Evolutionary conservation across 192 early-diverging fungal species (phyloP), one percentile per base, ranked within the genome.

Genomic region (Backusella circina): DNA sequence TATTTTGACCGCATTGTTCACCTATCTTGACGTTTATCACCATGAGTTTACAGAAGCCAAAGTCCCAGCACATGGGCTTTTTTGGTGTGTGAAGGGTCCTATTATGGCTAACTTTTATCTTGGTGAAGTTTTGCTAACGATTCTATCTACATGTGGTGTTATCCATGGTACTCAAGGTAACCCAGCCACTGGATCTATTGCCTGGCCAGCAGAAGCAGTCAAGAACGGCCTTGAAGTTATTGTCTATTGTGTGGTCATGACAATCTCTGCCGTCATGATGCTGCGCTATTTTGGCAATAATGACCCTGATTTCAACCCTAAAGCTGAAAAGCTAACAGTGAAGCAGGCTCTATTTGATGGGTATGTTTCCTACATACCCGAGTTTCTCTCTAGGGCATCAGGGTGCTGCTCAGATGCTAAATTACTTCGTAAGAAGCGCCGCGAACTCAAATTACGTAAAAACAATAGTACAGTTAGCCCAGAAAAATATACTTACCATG

Each of bases 61-160:
- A 26, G 67, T 78, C 6, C 61, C 47, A 7, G 77, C 81, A 33
- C 81, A 82, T 31, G 81, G 77, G 31, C 65, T 79, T 35, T 82
- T 82, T 18, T 80, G 79, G 79, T 80, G 79, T 38, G 79, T 80
- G 36, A 80, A 80, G 23, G 79, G 74, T 15, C 79, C 79, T 7
- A 80, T 80, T 37, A 76, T 76, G 79, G 38, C 71, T 10, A 76
- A 72, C 30, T 80, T 80, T 41, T 80, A 76, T 35, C 3, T 76
- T 30, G 79, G 75, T 41, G 79, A 80, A 65, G 51, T 80, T 16
- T 39, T 76, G 10, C 13, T 80, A 9, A 68, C 61, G 9, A 16
- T 71, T 2, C 36, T 80, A 7, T 12, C 70, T 7, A 72, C 64
- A 10, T 16, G 12, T 9, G 28, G 74, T 37, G 71, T 80, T 9